These are phyloP conservation scores for Sordaria brevicollis DNA, from an alignment of 495 filamentous ascomycete species.

Conservation along the genomic window DNA sequence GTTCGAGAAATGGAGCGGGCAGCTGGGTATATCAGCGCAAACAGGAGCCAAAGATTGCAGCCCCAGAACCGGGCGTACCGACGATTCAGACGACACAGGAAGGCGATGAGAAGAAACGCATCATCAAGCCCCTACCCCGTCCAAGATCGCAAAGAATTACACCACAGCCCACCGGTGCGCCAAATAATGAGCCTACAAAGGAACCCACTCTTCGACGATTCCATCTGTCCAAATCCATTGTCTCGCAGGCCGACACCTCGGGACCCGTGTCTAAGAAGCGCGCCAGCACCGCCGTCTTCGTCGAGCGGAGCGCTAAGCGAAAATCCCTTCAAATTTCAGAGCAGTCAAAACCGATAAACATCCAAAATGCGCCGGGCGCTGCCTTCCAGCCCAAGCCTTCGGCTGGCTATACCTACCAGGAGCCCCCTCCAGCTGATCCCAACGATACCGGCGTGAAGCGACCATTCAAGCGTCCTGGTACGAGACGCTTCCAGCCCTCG, in stretches of 20 bases:
- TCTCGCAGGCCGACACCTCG: conserved; percentile 8
- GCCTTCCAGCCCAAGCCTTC: neutral
- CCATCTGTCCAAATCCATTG: conserved; percentile 33
- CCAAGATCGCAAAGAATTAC: neutral
- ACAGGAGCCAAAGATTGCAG: neutral
- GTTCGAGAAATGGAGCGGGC: conserved; percentile 25
- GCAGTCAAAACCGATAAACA: neutral
- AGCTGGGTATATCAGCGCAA: conserved; percentile 35
- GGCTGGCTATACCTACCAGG: neutral
- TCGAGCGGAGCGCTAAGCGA: conserved; percentile 34
- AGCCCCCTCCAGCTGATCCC: neutral
- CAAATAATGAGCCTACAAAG: conserved; percentile 2
- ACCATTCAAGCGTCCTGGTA: conserved; percentile 14
- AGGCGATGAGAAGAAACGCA: conserved; percentile 13
- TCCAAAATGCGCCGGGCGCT: neutral
- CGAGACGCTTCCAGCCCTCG: neutral
- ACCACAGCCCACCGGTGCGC: neutral
- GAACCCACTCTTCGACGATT: conserved; percentile 25
- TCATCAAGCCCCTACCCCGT: conserved; percentile 3
- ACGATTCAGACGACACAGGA: conserved; percentile 16
- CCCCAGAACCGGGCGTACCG: conserved; percentile 5
- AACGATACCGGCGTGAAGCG: neutral
- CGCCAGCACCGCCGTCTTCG: conserved; percentile 31
- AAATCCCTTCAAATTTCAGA: neutral
- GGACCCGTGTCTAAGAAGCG: conserved; percentile 28